Conservation (phyloP, 2,329 filamentous ascomycete species). For the Beauveria caledonica region DNA sequence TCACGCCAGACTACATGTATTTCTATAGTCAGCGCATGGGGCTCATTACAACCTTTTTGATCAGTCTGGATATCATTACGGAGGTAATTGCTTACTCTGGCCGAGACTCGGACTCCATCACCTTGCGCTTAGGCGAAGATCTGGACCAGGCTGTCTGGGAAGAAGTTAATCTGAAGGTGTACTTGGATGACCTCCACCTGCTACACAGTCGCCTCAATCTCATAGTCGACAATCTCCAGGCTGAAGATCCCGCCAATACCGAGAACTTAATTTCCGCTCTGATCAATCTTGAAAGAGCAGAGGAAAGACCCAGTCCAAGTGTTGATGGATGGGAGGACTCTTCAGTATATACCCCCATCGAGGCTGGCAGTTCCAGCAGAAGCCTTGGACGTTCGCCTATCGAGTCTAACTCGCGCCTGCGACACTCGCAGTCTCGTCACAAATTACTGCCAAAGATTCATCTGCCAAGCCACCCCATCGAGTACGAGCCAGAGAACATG, state of each 20-base stretch:
- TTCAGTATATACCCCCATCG: slow-evolving; percentile 52
- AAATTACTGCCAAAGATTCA: slow-evolving; percentile 61
- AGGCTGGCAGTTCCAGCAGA: slow-evolving; percentile 39
- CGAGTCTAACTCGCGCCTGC: slow-evolving; percentile 28
- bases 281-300: slow-evolving; percentile 63
- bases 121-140: slow-evolving; percentile 64
- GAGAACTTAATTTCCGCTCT: slow-evolving; percentile 64
- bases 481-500: slow-evolving; percentile 80
- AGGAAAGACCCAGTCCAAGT: slow-evolving; percentile 56
- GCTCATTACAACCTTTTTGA: slow-evolving; percentile 72
- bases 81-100: slow-evolving; percentile 88
- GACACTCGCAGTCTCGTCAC: slow-evolving; percentile 24
- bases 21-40: slow-evolving; percentile 96
- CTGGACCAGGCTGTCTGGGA: slow-evolving; percentile 56
- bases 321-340: slow-evolving; percentile 89
- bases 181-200: slow-evolving; percentile 77
- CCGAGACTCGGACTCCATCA: slow-evolving; percentile 87
- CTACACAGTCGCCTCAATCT: slow-evolving; percentile 79
- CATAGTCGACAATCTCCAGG: slow-evolving; percentile 70
- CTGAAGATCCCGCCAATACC: slow-evolving; percentile 59
- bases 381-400: slow-evolving; percentile 22
- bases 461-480: slow-evolving; percentile 69
- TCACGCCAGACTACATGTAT: slow-evolving; percentile 81
- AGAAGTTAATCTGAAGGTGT: slow-evolving; percentile 82
- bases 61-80: slow-evolving; percentile 66